phyloP scores from a whole-genome alignment of 2,329 filamentous ascomycete species.

The Diaporthe velutina region DNA sequence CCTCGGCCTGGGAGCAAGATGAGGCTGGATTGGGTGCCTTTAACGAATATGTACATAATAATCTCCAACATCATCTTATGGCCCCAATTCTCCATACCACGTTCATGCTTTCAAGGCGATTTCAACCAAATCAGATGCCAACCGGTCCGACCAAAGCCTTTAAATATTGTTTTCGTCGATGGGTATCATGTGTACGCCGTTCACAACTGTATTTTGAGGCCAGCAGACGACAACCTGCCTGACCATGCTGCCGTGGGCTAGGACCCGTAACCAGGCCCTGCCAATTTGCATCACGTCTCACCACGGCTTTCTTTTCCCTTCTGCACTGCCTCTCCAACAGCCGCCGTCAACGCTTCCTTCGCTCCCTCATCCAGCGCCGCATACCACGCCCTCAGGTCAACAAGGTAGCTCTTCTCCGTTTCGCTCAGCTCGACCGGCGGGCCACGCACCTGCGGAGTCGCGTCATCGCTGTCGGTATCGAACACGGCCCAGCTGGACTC shows the following conservation, averaged over 20 bases:
- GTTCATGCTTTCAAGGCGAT: neutral
- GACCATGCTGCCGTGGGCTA: neutral
- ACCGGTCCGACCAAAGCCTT: neutral
- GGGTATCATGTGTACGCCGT: constrained; percentile 25
- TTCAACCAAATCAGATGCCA: neutral
- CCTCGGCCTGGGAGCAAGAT: neutral
- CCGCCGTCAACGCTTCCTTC: constrained; percentile 62
- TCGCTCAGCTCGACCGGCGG: constrained; percentile 69
- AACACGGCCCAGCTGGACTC: constrained; percentile 74
- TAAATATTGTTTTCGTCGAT: neutral
- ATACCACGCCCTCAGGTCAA: constrained; percentile 64
- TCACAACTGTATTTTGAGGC: neutral
- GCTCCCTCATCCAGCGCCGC: constrained; percentile 60
- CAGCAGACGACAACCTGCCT: neutral
- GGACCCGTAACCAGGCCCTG: neutral
- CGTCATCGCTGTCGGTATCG: constrained; percentile 55
- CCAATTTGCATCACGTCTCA: constrained; percentile 18
- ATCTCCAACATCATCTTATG: neutral
- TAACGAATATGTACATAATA: neutral
- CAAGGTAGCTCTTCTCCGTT: constrained; percentile 63
- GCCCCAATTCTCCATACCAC: neutral
- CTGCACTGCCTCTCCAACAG: constrained; percentile 42
- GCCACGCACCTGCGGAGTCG: constrained; percentile 67
- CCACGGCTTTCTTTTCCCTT: constrained; percentile 34
- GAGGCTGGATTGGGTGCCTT: neutral